Percentiles rank a stretch among this genome's conserved stretches.
These are phyloP conservation scores for Rhytidiadelphus loreus DNA, from an alignment of 225 moss, liverwort and hornwort genomes.

Conservation along the genomic window DNA sequence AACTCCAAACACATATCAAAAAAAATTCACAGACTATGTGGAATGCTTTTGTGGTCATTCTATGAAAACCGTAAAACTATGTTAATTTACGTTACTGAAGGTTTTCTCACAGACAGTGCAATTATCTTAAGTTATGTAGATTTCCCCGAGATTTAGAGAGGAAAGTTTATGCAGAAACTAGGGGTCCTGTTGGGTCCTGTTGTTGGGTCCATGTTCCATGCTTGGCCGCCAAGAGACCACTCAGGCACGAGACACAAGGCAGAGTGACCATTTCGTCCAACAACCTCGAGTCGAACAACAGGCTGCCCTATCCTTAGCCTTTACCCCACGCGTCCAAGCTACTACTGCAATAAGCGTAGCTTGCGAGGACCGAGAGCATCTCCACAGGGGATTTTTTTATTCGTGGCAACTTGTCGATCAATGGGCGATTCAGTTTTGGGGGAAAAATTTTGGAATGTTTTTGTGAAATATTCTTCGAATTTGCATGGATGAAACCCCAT, in stretches of 20 bases:
- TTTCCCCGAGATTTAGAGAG: fast-evolving
- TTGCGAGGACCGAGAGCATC: background rate
- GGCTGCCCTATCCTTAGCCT: background rate
- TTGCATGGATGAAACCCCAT: too few relatives aligned
- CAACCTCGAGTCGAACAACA: background rate
- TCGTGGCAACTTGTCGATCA: background rate
- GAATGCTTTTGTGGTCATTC: background rate
- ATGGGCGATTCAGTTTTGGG: fast-evolving
- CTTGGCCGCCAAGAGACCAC: background rate
- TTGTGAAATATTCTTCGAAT: background rate
- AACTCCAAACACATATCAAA: too few relatives aligned
- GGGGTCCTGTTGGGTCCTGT: background rate
- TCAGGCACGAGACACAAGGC: background rate
- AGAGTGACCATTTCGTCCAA: background rate
- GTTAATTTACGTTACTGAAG: background rate
- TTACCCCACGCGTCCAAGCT: background rate
- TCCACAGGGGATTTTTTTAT: too few relatives aligned
- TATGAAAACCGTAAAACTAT: too few relatives aligned
- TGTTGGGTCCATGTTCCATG: background rate
- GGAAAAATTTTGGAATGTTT: background rate
- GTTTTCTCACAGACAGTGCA: background rate
- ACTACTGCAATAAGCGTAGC: too few relatives aligned
- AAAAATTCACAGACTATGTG: fast-evolving
- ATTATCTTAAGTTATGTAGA: too few relatives aligned
- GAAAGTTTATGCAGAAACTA: background rate